Conservation (phyloP, 257 asterid species). For the Capsicum rhomboideum region DNA sequence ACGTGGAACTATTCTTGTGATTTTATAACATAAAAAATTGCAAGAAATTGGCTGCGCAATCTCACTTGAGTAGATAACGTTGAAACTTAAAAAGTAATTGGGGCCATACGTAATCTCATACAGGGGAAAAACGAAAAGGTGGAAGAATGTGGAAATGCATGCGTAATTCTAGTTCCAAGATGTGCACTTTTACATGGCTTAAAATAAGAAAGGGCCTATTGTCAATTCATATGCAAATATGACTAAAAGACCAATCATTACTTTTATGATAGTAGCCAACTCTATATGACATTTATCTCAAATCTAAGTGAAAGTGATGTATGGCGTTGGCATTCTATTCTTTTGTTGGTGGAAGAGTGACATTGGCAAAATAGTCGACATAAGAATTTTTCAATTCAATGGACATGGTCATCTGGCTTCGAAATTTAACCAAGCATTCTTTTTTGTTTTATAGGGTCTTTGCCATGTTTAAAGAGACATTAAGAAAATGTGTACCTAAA, state of each 20-base stretch:
- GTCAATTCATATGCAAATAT: conserved; percentile 7
- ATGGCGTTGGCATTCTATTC: background rate
- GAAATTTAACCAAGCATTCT: background rate
- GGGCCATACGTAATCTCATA: background rate
- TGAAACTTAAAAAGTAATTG: background rate
- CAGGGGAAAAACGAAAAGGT: background rate
- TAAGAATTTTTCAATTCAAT: background rate
- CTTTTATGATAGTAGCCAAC: conserved; percentile 14
- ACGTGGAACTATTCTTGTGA: background rate
- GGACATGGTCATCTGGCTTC: background rate
- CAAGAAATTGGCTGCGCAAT: background rate
- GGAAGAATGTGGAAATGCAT: background rate
- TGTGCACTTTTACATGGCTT: background rate
- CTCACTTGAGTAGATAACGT: background rate
- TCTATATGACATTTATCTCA: background rate
- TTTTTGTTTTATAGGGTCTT: background rate
- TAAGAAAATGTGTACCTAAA: background rate
- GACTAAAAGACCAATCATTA: conserved; percentile 27
- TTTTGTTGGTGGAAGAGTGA: conserved; percentile 49
- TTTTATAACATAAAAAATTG: background rate
- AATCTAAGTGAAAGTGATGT: conserved; percentile 2
- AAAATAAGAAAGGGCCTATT: conserved; percentile 3
- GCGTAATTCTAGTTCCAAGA: background rate
- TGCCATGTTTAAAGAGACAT: background rate
- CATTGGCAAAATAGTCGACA: conserved; percentile 8